phyloP scores from a whole-genome alignment of 2,329 filamentous ascomycete species.

The Trichoderma citrinoviride region DNA sequence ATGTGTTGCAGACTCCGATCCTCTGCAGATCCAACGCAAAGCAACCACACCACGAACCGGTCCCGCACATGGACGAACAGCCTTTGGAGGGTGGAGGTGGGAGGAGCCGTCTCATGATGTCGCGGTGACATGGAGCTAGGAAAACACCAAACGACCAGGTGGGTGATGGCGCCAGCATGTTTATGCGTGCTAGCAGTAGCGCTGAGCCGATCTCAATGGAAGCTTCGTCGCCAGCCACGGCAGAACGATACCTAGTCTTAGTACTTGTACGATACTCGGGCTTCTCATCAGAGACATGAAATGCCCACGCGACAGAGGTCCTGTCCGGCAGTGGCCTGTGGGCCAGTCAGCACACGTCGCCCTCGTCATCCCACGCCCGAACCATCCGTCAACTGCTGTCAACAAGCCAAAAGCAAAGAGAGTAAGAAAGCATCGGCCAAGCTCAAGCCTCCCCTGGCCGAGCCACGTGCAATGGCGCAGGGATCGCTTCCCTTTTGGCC shows the following conservation, averaged over 20 bases:
- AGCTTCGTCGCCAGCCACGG: background rate
- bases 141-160: background rate
- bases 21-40: no score
- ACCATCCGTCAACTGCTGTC: background rate
- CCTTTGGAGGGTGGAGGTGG: no score
- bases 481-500: conserved; percentile 10
- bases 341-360: conserved; percentile 2
- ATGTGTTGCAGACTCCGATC: no score
- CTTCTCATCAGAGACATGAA: no score
- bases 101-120: no score
- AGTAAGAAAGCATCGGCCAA: background rate
- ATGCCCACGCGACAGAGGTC: background rate
- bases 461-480: conserved; percentile 23
- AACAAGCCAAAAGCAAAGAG: background rate
- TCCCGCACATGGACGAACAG: no score
- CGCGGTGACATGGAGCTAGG: background rate
- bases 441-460: conserved; percentile 18
- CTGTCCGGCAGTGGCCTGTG: background rate
- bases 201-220: conserved; percentile 1
- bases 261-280: no score
- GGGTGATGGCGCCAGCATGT: background rate
- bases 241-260: no score
- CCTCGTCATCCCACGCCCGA: background rate
- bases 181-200: conserved; percentile 6
- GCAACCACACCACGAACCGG: no score